phyloP scores from a whole-genome alignment of 2,329 filamentous ascomycete genomes.

The Talaromyces funiculosus region DNA sequence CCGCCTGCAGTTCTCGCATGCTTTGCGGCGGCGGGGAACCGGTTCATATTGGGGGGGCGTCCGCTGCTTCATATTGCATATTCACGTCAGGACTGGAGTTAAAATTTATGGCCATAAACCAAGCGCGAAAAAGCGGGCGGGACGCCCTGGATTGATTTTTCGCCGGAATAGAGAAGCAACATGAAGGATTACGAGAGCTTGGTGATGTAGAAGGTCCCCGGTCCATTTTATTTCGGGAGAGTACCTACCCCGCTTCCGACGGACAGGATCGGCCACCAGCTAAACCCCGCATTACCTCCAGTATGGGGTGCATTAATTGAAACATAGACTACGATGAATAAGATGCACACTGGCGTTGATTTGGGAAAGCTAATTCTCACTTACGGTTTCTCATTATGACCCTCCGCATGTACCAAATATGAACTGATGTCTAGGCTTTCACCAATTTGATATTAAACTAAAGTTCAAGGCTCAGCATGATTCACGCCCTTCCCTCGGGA shows the following conservation, averaged over 20 bases:
- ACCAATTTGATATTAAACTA: not conserved
- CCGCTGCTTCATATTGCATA: not conserved
- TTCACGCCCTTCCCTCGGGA: too few relatives aligned
- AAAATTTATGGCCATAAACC: too few relatives aligned
- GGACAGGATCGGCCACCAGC: not conserved
- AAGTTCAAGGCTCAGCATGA: not conserved
- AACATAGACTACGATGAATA: not conserved
- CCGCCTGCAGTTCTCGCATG: slow-evolving; percentile 31
- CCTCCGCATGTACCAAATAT: not conserved
- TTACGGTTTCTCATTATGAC: not conserved
- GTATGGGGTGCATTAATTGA: not conserved
- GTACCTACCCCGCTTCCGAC: not conserved
- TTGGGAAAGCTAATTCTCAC: not conserved
- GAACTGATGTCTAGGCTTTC: too few relatives aligned
- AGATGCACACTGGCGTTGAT: not conserved
- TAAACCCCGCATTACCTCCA: not conserved
- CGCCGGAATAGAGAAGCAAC: not conserved
- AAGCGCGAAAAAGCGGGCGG: not conserved
- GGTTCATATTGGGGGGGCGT: not conserved
- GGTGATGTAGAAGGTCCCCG: not conserved
- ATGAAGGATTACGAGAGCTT: not conserved
- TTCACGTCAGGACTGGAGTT: too few relatives aligned
- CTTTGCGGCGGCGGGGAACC: not conserved
- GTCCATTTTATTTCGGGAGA: not conserved
- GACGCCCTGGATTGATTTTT: not conserved